Conservation (phyloP, 1,284 basidiomycete genomes). For the Apiotrichum porosum region DNA sequence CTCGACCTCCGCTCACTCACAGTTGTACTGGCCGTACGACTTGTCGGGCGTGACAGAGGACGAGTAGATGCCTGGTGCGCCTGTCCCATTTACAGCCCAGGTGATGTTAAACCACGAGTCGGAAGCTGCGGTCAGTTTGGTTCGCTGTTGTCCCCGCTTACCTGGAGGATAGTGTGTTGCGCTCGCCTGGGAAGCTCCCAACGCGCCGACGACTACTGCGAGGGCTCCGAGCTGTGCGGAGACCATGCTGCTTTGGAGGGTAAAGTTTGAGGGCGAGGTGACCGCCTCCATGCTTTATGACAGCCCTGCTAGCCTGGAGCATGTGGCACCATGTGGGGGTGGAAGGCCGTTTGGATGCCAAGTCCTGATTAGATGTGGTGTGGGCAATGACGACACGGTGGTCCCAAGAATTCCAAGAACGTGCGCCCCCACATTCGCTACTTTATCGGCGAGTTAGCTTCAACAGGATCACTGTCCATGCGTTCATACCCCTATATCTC, state of each 20-base stretch:
- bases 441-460: too few relatives aligned
- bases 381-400: too few relatives aligned
- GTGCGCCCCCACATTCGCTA: too few relatives aligned
- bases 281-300: too few relatives aligned
- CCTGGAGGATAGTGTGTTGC: conserved; percentile 10
- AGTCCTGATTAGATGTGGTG: too few relatives aligned
- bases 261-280: too few relatives aligned
- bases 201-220: background rate
- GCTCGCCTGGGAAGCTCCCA: background rate
- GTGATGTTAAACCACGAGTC: conserved; percentile 18
- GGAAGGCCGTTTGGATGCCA: too few relatives aligned
- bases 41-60: conserved; percentile 23
- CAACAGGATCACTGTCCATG: too few relatives aligned
- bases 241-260: background rate
- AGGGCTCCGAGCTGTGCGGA: too few relatives aligned
- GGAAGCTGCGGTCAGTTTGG: conserved; percentile 4
- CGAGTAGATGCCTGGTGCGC: conserved; percentile 31
- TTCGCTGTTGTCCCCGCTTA: background rate
- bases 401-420: too few relatives aligned
- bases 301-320: background rate
- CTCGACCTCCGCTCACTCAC: too few relatives aligned
- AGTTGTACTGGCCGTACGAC: conserved; percentile 35
- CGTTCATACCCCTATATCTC: too few relatives aligned
- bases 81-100: conserved; percentile 24
- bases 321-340: background rate